Percentiles rank a stretch among this genome's conserved stretches.
Conservation (phyloP, 805 yeast species). For the Cyberlindnera galapagoensis region DNA sequence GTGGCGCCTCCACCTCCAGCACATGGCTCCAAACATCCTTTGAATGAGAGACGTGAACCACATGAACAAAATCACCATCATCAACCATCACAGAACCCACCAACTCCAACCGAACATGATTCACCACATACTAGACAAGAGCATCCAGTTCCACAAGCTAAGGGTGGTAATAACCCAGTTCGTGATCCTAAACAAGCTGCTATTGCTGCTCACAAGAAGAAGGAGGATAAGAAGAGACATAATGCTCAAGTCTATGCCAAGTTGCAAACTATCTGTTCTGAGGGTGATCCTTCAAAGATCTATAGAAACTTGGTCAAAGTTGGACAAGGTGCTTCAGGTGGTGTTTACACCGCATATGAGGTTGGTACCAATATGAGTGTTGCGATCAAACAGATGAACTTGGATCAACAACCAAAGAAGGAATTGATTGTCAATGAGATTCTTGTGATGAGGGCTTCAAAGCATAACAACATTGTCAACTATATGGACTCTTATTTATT, state of each 20-base stretch:
- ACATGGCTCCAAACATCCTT: constrained; percentile 15
- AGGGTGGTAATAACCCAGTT: constrained; percentile 35
- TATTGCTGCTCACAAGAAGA: constrained; percentile 52
- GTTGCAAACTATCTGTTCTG: constrained; percentile 69
- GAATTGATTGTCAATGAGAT: constrained; percentile 93
- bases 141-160: constrained; percentile 28
- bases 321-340: constrained; percentile 99
- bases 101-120: no score
- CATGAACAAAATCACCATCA: constrained; percentile 4
- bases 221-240: constrained; percentile 70
- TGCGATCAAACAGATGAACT: constrained; percentile 94
- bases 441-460: constrained; percentile 88
- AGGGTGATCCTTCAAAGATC: constrained; percentile 71
- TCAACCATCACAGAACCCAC: not conserved
- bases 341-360: constrained; percentile 85
- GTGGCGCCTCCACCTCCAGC: constrained; percentile 23
- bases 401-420: constrained; percentile 92
- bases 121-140: no score
- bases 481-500: constrained; percentile 80
- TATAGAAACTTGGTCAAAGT: constrained; percentile 72
- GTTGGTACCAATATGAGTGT: constrained; percentile 51
- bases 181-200: constrained; percentile 47
- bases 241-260: constrained; percentile 68
- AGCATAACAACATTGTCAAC: constrained; percentile 89
- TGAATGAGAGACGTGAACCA: constrained; percentile 11